Evolutionary conservation across 2,329 filamentous ascomycete species (phyloP), one percentile per base, ranked within the genome.

Genomic region (Stromatinia cepivora): DNA sequence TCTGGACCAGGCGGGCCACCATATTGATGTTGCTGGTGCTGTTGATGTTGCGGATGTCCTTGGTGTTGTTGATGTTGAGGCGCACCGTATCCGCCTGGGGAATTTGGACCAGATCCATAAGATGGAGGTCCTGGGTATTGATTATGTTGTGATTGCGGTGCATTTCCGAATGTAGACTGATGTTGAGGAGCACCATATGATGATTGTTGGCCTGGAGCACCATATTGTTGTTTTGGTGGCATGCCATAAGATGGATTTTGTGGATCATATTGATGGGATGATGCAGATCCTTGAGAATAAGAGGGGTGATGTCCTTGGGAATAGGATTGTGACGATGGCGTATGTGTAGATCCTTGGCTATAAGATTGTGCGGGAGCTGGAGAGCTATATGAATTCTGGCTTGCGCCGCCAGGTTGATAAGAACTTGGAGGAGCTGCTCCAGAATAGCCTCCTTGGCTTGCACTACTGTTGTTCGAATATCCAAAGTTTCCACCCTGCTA

Each of bases 351-450:
- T 20, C 59, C 59, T 22, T 64, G 46, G 1, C 61, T 46, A 64
- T 64, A 61, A n/a, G 58, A 61, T 6, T 69, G 70, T 15, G 46
- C 57, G 17, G 71, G 68, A 17, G 71, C 62, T n/a, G 70, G 70
- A 56, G 71, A 67, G 42, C 72, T 71, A 66, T 75, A 74, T 17
- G 67, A 69, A 25, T 69, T 65, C 36, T 72, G 72, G 15, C 70
- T 67, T 34, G 71, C 67, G 25, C 72, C 74, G 50, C 71, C 68
- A 39, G 82, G 80, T 74, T 88, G 85, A 77, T 90, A 90, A 9
- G 86, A 84, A 20, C 84, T 79, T n/a, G 87, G 85, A 17, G 90
- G 90, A 52, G 88, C 87, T 69, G 86, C 82, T 68, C 88, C 89
- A 58, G 76, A 71, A 81, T 91, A 92, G 50, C 83, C 82, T 57